These are phyloP conservation scores for Ambrosia artemisiifolia DNA, from an alignment of 129 eudicot genomes.

Conservation along the genomic window DNA sequence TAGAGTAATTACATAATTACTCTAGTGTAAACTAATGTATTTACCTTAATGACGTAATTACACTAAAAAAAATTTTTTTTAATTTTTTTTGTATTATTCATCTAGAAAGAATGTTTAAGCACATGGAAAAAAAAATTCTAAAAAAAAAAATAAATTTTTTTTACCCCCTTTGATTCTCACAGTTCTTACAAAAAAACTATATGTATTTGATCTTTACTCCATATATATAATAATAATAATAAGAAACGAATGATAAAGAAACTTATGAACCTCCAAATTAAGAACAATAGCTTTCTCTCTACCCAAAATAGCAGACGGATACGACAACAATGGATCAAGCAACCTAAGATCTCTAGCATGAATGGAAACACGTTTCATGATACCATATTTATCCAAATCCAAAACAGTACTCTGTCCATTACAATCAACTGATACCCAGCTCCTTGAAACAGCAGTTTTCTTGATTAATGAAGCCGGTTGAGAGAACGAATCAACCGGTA, in stretches of 20 bases:
- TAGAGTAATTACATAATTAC: too few relatives aligned
- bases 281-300: conserved; percentile 84
- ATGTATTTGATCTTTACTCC: too few relatives aligned
- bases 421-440: conserved; percentile 61
- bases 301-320: conserved; percentile 85
- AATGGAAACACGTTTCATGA: conserved; percentile 69
- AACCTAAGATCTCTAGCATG: conserved; percentile 85
- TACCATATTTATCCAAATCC: conserved; percentile 81
- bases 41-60: too few relatives aligned
- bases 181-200: too few relatives aligned
- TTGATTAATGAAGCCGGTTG: conserved; percentile 46
- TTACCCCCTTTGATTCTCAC: too few relatives aligned
- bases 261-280: conserved; percentile 69
- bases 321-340: conserved; percentile 83
- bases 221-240: not conserved
- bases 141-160: too few relatives aligned
- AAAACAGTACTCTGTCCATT: conserved; percentile 59
- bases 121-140: too few relatives aligned
- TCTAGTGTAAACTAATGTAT: too few relatives aligned
- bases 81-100: too few relatives aligned
- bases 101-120: too few relatives aligned
- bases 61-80: too few relatives aligned
- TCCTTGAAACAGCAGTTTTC: conserved; percentile 64
- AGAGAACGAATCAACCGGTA: conserved; percentile 34
- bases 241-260: not conserved